Evolutionary conservation across 2,329 filamentous ascomycete species (phyloP).

Genomic region (Clonostachys byssicola): DNA sequence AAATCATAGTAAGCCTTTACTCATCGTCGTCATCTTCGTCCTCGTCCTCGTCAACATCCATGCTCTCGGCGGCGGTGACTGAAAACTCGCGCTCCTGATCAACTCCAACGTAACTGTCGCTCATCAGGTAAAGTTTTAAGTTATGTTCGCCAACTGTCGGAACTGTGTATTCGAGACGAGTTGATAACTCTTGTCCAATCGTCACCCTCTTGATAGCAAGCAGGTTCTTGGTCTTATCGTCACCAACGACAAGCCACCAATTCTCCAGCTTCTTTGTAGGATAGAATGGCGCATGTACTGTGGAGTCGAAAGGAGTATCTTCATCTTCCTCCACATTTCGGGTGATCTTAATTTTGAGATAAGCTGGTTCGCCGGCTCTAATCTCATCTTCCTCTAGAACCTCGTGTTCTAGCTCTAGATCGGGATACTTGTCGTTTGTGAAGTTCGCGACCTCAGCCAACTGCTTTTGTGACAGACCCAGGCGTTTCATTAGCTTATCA

Average conservation of each 20-base stretch:
- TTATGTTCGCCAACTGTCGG: slow-evolving; percentile 80
- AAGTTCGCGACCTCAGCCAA: slow-evolving; percentile 88
- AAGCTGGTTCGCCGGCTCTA: slow-evolving; percentile 73
- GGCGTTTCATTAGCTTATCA: slow-evolving; percentile 67
- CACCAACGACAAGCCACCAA: slow-evolving; percentile 96
- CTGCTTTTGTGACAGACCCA: slow-evolving; percentile 77
- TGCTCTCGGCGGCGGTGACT: slow-evolving; percentile 82
- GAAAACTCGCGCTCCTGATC: slow-evolving; percentile 92
- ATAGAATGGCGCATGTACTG: slow-evolving; percentile 94
- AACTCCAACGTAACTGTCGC: slow-evolving; percentile 93
- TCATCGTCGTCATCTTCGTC: slow-evolving; percentile 62
- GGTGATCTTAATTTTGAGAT: slow-evolving; percentile 79
- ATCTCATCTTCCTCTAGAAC: slow-evolving; percentile 78
- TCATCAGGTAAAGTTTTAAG: slow-evolving; percentile 91
- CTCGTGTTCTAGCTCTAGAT: slow-evolving; percentile 86
- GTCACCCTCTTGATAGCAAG: slow-evolving; percentile 94
- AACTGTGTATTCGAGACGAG: slow-evolving; percentile 84
- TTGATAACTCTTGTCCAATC: slow-evolving; percentile 71
- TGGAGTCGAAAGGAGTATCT: slow-evolving; percentile 65
- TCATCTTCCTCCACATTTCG: slow-evolving; percentile 73
- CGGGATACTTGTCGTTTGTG: slow-evolving; percentile 94
- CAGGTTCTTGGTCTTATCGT: slow-evolving; percentile 82
- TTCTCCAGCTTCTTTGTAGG: slow-evolving; percentile 90
- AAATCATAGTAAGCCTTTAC: slow-evolving; percentile 4
- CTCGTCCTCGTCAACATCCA: slow-evolving; percentile 90